Conservation (phyloP, 2,329 filamentous ascomycete genomes). For the Purpureocillium takamizusanense region DNA sequence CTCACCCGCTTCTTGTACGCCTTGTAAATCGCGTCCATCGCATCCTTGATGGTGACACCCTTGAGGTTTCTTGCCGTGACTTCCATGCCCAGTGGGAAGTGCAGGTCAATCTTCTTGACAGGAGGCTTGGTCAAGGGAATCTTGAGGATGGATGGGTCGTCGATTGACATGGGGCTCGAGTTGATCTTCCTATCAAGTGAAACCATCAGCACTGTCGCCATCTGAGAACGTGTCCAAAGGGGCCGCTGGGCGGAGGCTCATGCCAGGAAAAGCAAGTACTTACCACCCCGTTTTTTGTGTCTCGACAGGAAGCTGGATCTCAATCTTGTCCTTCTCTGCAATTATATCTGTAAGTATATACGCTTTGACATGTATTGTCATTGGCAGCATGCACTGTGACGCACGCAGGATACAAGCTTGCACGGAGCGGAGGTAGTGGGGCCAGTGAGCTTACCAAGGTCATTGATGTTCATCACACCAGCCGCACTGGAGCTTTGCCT, state of each 20-base stretch:
- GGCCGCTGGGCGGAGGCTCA: no score
- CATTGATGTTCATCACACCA: conserved; percentile 66
- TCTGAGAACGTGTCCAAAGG: no score
- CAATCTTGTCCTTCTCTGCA: conserved; percentile 63
- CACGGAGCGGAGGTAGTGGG: neutral
- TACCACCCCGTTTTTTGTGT: conserved; percentile 87
- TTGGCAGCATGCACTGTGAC: no score
- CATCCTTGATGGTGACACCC: conserved; percentile 96
- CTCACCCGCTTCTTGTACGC: conserved; percentile 91
- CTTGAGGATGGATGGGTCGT: conserved; percentile 79
- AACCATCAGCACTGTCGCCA: neutral
- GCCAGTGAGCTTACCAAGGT: conserved; percentile 57
- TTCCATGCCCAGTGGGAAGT: conserved; percentile 81
- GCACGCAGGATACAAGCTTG: no score
- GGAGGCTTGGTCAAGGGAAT: conserved; percentile 70
- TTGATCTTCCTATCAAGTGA: conserved; percentile 99
- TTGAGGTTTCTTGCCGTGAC: conserved; percentile 86
- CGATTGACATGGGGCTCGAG: conserved; percentile 66
- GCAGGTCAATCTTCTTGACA: conserved; percentile 88
- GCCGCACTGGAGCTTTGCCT: conserved; percentile 65
- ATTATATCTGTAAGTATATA: neutral
- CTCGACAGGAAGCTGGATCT: conserved; percentile 67
- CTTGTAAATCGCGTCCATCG: conserved; percentile 91
- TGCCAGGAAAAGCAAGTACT: neutral
- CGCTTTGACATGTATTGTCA: neutral